Conservation (phyloP, 768 basidiomycete species). For the Lactarius hatsudake region DNA sequence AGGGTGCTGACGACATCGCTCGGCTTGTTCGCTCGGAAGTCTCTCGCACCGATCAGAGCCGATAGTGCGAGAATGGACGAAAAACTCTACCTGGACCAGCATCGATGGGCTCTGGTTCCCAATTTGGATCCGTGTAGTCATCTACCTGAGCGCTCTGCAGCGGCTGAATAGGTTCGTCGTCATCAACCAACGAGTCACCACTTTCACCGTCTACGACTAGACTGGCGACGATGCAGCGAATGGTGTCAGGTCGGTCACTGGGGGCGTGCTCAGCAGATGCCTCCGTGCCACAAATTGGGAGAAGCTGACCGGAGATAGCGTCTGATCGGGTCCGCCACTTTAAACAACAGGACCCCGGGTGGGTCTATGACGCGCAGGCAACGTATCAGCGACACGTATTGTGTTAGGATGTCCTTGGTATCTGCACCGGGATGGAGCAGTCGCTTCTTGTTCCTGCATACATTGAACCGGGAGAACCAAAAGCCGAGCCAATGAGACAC, state of each 20-base stretch:
- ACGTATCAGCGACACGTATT: conserved; percentile 91
- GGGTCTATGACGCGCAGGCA: conserved; percentile 90
- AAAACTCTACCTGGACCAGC: conserved; percentile 78
- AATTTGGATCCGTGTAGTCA: conserved; percentile 87
- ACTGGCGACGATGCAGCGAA: conserved; percentile 87
- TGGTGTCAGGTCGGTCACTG: conserved; percentile 85
- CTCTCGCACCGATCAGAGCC: conserved; percentile 40
- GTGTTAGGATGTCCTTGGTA: conserved; percentile 82
- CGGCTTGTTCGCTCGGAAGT: conserved; percentile 87
- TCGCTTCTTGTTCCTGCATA: conserved; percentile 71
- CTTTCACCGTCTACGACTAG: conserved; percentile 84
- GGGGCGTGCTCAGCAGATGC: not conserved
- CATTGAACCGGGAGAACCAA: conserved; percentile 13
- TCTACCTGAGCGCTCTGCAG: conserved; percentile 75
- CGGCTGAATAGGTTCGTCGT: conserved; percentile 76
- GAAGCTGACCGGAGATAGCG: conserved; percentile 71
- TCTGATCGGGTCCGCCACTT: conserved; percentile 91
- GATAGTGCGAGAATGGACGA: not conserved
- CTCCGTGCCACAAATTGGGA: not conserved
- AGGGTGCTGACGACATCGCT: conserved; percentile 95
- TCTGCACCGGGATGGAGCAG: conserved; percentile 95
- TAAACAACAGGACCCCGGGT: conserved; percentile 86
- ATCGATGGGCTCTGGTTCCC: conserved; percentile 96
- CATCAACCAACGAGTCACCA: conserved; percentile 79
- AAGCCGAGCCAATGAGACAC: conserved; percentile 30